A percentile compares a stretch with the other conserved stretches of the same genome.
Evolutionary conservation across 148 eudicot genomes (phyloP).

Genomic region (Cornus suecica): DNA sequence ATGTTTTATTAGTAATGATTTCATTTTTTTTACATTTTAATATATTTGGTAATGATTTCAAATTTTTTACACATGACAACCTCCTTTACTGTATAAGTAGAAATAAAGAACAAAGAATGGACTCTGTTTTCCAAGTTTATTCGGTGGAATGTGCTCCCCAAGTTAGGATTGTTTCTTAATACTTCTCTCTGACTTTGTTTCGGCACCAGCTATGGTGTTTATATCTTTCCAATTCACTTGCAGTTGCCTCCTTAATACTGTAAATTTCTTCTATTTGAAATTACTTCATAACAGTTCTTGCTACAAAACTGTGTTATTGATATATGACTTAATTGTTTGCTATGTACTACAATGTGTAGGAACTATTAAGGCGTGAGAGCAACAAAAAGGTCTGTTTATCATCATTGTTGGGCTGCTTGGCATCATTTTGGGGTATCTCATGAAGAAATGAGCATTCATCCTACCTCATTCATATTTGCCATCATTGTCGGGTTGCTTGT

Average conservation of each 20-base stretch:
- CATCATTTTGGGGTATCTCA: conserved; percentile 54
- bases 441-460: conserved; percentile 27
- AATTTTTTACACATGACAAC: no score
- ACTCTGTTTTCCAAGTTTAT: no score
- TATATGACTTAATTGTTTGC: not conserved
- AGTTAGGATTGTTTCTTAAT: no score
- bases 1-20: no score
- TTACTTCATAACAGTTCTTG: not conserved
- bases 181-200: no score
- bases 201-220: no score
- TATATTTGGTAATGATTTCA: no score
- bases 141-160: no score
- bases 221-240: not conserved
- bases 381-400: conserved; percentile 51
- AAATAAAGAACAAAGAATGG: no score
- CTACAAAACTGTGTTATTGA: not conserved
- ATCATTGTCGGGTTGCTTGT: conserved; percentile 61
- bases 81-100: no score
- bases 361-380: conserved; percentile 56
- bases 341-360: conserved; percentile 30
- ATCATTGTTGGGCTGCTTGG: conserved; percentile 62
- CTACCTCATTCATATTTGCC: conserved; percentile 43
- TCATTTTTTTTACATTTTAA: no score
- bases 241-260: not conserved
- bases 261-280: not conserved